Conservation (phyloP, 208 protist genomes). For the Leishmania guyanensis region DNA sequence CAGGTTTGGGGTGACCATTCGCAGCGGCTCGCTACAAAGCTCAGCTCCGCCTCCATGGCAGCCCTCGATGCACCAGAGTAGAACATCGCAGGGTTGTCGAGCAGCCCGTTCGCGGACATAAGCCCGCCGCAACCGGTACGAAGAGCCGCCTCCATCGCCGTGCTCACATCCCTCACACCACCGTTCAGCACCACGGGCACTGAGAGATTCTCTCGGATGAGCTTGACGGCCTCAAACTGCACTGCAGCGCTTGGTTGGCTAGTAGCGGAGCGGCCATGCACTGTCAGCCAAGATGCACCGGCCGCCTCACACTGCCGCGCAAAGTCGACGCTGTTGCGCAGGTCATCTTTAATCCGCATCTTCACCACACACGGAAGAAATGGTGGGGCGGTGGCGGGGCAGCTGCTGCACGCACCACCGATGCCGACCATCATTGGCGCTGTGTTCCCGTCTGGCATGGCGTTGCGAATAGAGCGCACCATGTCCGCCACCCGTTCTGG, state of each 20-base stretch:
- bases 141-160: constrained; percentile 52
- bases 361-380: constrained; percentile 77
- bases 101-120: constrained; percentile 83
- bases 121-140: constrained; percentile 64
- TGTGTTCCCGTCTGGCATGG: constrained; percentile 25
- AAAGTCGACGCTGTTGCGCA: constrained; percentile 81
- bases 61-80: constrained; percentile 12
- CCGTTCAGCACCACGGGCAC: constrained; percentile 90
- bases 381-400: neutral
- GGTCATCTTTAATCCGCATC: constrained; percentile 78
- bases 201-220: constrained; percentile 59
- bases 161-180: constrained; percentile 55
- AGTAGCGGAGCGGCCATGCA: constrained; percentile 83
- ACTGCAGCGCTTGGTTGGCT: constrained; percentile 58
- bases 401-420: neutral
- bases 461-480: constrained; percentile 67
- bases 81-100: constrained; percentile 87
- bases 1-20: neutral
- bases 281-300: constrained; percentile 80
- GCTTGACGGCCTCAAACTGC: constrained; percentile 57
- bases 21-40: neutral
- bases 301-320: constrained; percentile 78
- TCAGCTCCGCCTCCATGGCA: constrained; percentile 9
- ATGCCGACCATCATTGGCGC: neutral
- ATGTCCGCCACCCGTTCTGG: constrained; percentile 84